phyloP scores from a whole-genome alignment of 805 yeast species.

The Scheffersomyces amazonensis region DNA sequence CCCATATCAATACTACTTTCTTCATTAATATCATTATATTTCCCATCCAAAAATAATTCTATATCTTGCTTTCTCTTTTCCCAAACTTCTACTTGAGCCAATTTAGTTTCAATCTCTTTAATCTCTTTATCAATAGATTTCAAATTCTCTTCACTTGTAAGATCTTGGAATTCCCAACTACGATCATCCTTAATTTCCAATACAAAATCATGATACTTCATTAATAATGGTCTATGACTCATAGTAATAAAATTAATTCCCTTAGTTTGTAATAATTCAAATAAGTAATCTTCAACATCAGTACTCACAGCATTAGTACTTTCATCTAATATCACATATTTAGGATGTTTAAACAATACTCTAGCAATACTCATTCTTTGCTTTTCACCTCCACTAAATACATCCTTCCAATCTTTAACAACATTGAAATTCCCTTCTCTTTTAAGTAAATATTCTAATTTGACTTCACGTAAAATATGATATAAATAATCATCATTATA shows the following conservation, averaged over 20 bases:
- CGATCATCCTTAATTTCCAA: slow-evolving; percentile 53
- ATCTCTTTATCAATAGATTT: slow-evolving; percentile 75
- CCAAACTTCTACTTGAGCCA: slow-evolving; percentile 58
- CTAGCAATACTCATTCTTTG: slow-evolving; percentile 89
- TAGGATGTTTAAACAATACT: slow-evolving; percentile 74
- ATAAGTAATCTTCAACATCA: slow-evolving; percentile 84
- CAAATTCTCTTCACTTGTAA: slow-evolving; percentile 64
- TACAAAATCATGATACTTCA: slow-evolving; percentile 79
- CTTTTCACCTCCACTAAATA: slow-evolving; percentile 95
- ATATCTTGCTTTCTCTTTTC: slow-evolving; percentile 59
- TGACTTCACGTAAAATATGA: slow-evolving; percentile 69
- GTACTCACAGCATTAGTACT: slow-evolving; percentile 91
- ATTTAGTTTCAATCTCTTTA: slow-evolving; percentile 56
- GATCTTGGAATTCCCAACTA: slow-evolving; percentile 57
- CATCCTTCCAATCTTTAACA: slow-evolving; percentile 77
- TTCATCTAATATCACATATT: slow-evolving; percentile 83
- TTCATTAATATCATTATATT: slow-evolving; percentile 14
- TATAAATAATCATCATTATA: slow-evolving; percentile 66
- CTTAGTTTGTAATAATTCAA: slow-evolving; percentile 67
- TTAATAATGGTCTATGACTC: slow-evolving; percentile 77
- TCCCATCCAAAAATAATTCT: slow-evolving; percentile 48
- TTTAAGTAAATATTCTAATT: slow-evolving; percentile 72
- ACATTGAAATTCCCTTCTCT: slow-evolving; percentile 59
- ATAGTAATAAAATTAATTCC: slow-evolving; percentile 78
- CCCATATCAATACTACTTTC: neutral